A percentile compares a stretch with the other conserved stretches of the same genome.
Evolutionary conservation across 2,329 filamentous ascomycete species (phyloP).

Genomic region (Cladobotryum mycophilum): DNA sequence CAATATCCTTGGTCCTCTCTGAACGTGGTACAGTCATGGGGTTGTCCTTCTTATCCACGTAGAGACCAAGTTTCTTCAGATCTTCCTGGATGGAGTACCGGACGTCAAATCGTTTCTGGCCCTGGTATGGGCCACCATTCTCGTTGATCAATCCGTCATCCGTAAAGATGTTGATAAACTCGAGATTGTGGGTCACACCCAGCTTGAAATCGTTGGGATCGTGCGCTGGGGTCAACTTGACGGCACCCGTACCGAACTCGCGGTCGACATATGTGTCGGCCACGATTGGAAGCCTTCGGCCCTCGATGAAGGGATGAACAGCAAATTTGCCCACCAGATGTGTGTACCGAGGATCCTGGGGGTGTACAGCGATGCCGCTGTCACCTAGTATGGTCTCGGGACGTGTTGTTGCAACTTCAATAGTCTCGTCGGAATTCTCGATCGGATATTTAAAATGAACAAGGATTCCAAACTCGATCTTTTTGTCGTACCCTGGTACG

Average conservation of each 20-base stretch:
- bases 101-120: constrained; percentile 78
- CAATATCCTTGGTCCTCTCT: constrained; percentile 74
- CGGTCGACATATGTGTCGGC: constrained; percentile 75
- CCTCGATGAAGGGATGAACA: constrained; percentile 73
- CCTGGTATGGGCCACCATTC: constrained; percentile 68
- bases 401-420: constrained; percentile 81
- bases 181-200: constrained; percentile 65
- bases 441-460: constrained; percentile 82
- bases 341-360: constrained; percentile 72
- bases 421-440: constrained; percentile 65
- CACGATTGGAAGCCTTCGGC: constrained; percentile 66
- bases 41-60: constrained; percentile 81
- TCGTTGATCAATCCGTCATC: constrained; percentile 77
- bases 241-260: constrained; percentile 84
- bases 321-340: constrained; percentile 74
- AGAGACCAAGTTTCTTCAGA: constrained; percentile 72
- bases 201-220: constrained; percentile 83
- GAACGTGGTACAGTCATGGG: constrained; percentile 81
- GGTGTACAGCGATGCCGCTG: constrained; percentile 79
- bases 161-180: constrained; percentile 84
- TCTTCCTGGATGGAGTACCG: constrained; percentile 73
- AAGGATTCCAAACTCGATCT: constrained; percentile 80
- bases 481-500: constrained; percentile 80
- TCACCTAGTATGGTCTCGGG: constrained; percentile 86
- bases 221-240: constrained; percentile 86